These are phyloP conservation scores for Adansonia rubrostipa DNA, from an alignment of 441 rosid genomes.

Conservation along the genomic window DNA sequence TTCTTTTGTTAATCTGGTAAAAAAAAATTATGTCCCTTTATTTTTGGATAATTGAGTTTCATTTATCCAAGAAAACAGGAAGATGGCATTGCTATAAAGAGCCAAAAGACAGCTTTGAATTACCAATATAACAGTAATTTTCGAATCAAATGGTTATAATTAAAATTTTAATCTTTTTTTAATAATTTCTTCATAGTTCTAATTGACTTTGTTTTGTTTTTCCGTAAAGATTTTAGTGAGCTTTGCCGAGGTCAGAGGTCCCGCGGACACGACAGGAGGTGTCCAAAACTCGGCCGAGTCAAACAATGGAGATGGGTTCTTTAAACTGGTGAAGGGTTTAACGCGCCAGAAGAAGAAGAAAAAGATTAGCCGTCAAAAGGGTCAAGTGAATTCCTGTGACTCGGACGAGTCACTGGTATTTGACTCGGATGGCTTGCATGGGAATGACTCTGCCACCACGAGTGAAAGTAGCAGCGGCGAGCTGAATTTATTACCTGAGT, in stretches of 20 bases:
- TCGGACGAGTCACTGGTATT: slow-evolving; percentile 28
- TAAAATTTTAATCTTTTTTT: background rate
- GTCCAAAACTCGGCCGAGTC: slow-evolving; percentile 30
- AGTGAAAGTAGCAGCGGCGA: slow-evolving; percentile 24
- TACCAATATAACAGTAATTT: background rate
- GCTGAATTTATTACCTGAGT: slow-evolving; percentile 24
- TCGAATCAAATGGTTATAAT: background rate
- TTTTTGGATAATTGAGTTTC: background rate
- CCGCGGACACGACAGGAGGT: slow-evolving; percentile 16
- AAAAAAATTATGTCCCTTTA: background rate
- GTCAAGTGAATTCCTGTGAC: slow-evolving; percentile 11
- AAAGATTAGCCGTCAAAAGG: background rate
- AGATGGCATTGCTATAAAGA: background rate
- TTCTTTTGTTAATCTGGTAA: background rate
- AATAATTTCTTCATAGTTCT: background rate
- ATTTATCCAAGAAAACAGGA: background rate
- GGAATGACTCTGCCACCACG: slow-evolving; percentile 7
- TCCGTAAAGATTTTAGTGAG: slow-evolving; percentile 37
- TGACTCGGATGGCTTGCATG: slow-evolving; percentile 20
- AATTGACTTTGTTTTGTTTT: background rate
- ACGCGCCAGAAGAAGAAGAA: slow-evolving; percentile 15
- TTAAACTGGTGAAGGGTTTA: slow-evolving; percentile 18
- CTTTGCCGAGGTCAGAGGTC: slow-evolving; percentile 39
- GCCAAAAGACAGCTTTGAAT: background rate
- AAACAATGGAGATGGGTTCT: slow-evolving; percentile 29